Conservation (phyloP, 371 early-diverging fungal genomes). For the Apophysomyces elegans region DNA sequence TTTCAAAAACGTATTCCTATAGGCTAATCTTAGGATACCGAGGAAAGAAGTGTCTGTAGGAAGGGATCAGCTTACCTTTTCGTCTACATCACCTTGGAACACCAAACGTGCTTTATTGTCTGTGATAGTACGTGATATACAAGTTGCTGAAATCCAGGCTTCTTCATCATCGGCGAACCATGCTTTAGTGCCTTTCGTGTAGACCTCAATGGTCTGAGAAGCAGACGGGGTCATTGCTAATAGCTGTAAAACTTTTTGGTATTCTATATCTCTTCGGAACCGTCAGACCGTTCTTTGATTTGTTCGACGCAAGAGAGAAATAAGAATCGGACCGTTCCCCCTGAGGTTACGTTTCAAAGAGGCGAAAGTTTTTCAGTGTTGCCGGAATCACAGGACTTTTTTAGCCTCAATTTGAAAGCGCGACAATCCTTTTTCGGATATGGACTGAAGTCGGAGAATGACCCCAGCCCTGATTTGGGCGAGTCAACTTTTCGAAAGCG, state of each 20-base stretch:
- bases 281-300: too few species aligned
- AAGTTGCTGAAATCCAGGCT: conserved; percentile 84
- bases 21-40: not conserved
- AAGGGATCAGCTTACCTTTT: conserved; percentile 38
- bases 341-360: not conserved
- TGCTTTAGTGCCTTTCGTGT: conserved; percentile 75
- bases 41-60: too few species aligned
- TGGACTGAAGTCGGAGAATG: too few species aligned
- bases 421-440: too few species aligned
- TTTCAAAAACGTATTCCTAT: conserved; percentile 70
- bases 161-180: conserved; percentile 89
- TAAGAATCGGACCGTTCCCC: not conserved
- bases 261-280: not conserved
- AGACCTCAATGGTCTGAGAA: conserved; percentile 61
- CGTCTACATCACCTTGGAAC: conserved; percentile 64
- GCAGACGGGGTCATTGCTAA: conserved; percentile 9
- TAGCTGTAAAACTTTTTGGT: conserved; percentile 12
- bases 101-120: conserved; percentile 61
- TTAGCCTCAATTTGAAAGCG: too few species aligned
- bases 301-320: not conserved
- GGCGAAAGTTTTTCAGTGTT: not conserved
- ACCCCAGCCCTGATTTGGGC: too few species aligned
- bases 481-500: too few species aligned
- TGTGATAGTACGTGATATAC: conserved; percentile 57
- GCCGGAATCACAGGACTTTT: too few species aligned